Conservation (phyloP, 371 early-diverging fungal genomes). For the Mucor piriformis region DNA sequence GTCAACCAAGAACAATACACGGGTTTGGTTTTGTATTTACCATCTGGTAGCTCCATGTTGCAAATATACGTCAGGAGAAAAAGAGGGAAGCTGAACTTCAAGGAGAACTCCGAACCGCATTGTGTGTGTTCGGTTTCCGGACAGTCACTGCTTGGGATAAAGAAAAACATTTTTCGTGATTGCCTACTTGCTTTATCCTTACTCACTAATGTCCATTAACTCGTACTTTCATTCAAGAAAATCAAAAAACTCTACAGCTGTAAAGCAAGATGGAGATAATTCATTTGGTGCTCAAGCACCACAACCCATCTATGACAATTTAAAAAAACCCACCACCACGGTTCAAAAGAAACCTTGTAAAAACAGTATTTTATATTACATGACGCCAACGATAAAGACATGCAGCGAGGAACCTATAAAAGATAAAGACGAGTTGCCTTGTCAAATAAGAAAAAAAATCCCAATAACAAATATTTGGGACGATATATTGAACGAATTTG, state of each 20-base stretch:
- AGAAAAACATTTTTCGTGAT: background rate
- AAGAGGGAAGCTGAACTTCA: background rate
- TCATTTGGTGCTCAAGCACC: slow-evolving; percentile 9
- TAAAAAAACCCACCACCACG: background rate
- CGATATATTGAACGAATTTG: too few species aligned
- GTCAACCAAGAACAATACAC: too few species aligned
- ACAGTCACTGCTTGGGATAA: background rate
- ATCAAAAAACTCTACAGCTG: background rate
- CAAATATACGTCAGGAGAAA: background rate
- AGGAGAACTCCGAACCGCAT: background rate
- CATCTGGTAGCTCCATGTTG: slow-evolving; percentile 3
- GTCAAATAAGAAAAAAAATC: too few species aligned
- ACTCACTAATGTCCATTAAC: slow-evolving; percentile 4
- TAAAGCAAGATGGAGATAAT: background rate
- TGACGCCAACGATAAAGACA: background rate
- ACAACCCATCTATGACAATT: slow-evolving; percentile 4
- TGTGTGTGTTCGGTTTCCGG: background rate
- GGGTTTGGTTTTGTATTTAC: too few species aligned
- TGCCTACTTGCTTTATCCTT: background rate
- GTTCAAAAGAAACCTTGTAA: background rate
- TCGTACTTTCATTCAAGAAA: slow-evolving; percentile 10
- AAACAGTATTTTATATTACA: slow-evolving; percentile 6
- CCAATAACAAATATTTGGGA: too few species aligned
- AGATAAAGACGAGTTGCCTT: too few species aligned
- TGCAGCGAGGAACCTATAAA: background rate